A percentile compares a stretch with the other conserved stretches of the same genome.
These are phyloP conservation scores for Fusarium abutilonis DNA, from an alignment of 2,329 filamentous ascomycete genomes.

Conservation along the genomic window DNA sequence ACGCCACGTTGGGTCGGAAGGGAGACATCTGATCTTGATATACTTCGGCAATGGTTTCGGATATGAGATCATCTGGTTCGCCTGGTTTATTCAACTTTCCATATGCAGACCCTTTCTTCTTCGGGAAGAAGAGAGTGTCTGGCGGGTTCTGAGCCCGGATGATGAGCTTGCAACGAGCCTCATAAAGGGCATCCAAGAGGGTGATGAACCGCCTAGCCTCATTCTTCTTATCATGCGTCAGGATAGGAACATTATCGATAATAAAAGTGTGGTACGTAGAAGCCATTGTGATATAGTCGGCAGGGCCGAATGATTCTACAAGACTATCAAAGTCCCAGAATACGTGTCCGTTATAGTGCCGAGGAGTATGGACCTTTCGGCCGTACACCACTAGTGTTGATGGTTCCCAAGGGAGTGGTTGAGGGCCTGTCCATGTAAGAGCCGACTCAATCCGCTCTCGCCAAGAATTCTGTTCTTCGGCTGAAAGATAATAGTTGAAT, in stretches of 20 bases:
- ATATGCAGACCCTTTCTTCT: conserved; percentile 50
- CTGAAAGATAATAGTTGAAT: conserved; percentile 46
- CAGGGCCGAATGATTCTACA: conserved; percentile 76
- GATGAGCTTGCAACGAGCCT: conserved; percentile 80
- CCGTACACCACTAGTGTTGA: conserved; percentile 67
- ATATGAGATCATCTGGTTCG: conserved; percentile 53
- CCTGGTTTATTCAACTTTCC: conserved; percentile 16
- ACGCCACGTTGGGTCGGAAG: conserved; percentile 81
- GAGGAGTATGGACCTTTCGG: conserved; percentile 67
- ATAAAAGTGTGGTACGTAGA: conserved; percentile 83
- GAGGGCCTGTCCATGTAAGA: conserved; percentile 37
- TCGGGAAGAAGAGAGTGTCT: conserved; percentile 82
- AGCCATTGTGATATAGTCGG: conserved; percentile 84
- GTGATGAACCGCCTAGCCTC: conserved; percentile 84
- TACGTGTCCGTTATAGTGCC: conserved; percentile 65
- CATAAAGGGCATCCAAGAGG: conserved; percentile 81
- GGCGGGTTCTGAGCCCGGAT: conserved; percentile 74
- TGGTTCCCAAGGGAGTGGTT: conserved; percentile 54
- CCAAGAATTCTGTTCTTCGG: conserved; percentile 47
- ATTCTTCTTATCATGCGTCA: conserved; percentile 77
- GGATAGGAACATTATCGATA: conserved; percentile 73
- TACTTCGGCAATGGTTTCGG: conserved; percentile 67
- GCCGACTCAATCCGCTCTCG: conserved; percentile 35
- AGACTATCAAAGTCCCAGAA: conserved; percentile 75
- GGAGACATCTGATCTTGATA: conserved; percentile 81